Conservation (phyloP, 352 stramenopile genomes). For the Phytophthora hibernalis region DNA sequence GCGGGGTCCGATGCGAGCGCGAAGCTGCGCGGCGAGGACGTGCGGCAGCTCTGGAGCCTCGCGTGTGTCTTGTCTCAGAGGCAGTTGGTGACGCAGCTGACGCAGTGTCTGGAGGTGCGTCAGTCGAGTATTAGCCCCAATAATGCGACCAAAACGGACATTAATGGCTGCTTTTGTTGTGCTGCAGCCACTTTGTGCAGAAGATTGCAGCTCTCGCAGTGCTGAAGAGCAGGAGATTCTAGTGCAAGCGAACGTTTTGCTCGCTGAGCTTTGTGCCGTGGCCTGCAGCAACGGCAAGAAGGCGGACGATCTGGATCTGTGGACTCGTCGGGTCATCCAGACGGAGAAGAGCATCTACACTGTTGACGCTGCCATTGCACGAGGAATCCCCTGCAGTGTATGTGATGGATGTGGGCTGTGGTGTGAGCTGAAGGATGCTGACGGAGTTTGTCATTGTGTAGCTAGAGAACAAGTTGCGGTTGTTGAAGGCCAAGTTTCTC, state of each 20-base stretch:
- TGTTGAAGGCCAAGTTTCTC: conserved; percentile 68
- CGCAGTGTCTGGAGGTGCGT: conserved; percentile 59
- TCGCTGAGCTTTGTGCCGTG: conserved; percentile 67
- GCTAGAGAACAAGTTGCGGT: conserved; percentile 50
- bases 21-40: too few relatives aligned
- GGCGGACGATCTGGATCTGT: conserved; percentile 54
- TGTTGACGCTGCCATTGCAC: conserved; percentile 29
- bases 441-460: conserved; percentile 15
- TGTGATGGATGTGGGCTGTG: not conserved
- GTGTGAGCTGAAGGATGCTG: not conserved
- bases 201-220: conserved; percentile 22
- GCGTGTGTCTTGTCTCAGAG: conserved; percentile 53
- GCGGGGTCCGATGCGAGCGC: conserved; percentile 7
- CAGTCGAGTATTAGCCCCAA: not conserved
- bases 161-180: conserved; percentile 9
- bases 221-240: conserved; percentile 34
- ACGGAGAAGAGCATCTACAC: conserved; percentile 52
- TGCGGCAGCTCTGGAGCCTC: conserved; percentile 71
- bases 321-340: conserved; percentile 53
- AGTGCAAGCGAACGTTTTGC: conserved; percentile 48
- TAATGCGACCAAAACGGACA: not conserved
- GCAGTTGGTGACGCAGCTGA: conserved; percentile 46
- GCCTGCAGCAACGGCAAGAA: conserved; percentile 51
- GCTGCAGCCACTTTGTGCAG: conserved; percentile 42
- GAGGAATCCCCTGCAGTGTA: conserved; percentile 31